Base-by-base conservation (phyloP, 352 stramenopile species). In the Phytophthora litchii region DNA sequence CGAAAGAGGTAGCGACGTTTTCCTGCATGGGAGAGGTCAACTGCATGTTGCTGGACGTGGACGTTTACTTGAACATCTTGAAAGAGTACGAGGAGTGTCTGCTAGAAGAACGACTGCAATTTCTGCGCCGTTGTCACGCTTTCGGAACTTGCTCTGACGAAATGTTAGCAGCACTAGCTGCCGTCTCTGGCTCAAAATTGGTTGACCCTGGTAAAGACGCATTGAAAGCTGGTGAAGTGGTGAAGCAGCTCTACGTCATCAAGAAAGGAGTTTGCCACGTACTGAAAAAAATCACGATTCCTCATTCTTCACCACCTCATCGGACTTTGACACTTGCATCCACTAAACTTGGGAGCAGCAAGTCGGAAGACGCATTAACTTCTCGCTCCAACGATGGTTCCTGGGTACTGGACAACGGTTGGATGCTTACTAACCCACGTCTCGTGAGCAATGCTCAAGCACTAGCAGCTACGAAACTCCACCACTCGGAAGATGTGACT, bases 351-450 rank as follows among this genome's bases (percentile, higher is more conserved):
- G 12, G 32, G 16, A 46, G 49, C n/a, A 46, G 62, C 37, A 70
- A 64, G 54, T 55, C 54, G 5, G 47, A 60, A 8, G 72, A 78
- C 9, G 20, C 47, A 0, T 44, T 76, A 16, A 75, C 74, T 2
- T 74, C 74, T 3, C 43, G 60, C 0, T 76, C 66, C 1, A 73
- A 51, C n/a, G 79, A 91, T 42, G 82, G 82, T 4, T 88, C 78
- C 6, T 91, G 82, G 82, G 82, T 89, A 29, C 65, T 91, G 29
- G 82, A 91, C 71, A 91, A 89, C 34, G 79, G 81, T 25, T 91
- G 81, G 81, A 88, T 89, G 81, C 77, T 91, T 44, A 91, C 79
- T 0, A 91, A 91, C 49, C 81, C 81, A 25, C 79, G 81, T 1
- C 72, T 91, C 6, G 78, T 88, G 8, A 88, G 64, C 64, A 74